Evolutionary conservation across 1,284 basidiomycete species (phyloP), one percentile per base, ranked within the genome.

Genomic region (Papiliotrema flavescens): DNA sequence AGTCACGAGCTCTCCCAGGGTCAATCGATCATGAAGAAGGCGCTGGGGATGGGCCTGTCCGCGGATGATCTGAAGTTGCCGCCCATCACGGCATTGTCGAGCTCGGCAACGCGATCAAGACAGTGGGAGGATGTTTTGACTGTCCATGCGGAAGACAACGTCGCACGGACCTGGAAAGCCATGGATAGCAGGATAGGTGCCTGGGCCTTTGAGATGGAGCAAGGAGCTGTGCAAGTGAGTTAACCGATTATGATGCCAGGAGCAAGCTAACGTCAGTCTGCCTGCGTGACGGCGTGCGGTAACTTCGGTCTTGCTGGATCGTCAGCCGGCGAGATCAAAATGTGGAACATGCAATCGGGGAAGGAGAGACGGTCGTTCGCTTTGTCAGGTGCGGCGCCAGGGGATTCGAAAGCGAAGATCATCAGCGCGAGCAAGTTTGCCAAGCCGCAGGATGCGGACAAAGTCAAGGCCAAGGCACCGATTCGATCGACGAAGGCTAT

Each of bases 121-220:
- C 94, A 99, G 63, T 99, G 96, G 96, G 95, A 98, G 69, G 92
- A 98, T 66, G 87, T 98, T 41, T 76, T 99, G 5, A 94, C 95
- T 9, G 85, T 85, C 0, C 95, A 98, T 71, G 80, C 83, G 1
- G 89, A 90, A 45, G 89, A 93, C 65, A 80, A 82, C 1, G 82
- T 85, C 52, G 88, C 88, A 1, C 81, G 91, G 26, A 88, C 90
- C 26, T 97, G 94, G 94, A 85, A 84, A 2, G 88, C 92, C 69
- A 80, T 84, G 58, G 85, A 86, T 59, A 95, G 95, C 77, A 82
- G 84, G 48, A 69, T 90, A 3, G 94, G 93, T 2, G 87, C 88
- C 64, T 78, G 75, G 67, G 69, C 66, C 23, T 80, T 92, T 53
- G 69, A 67, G 41, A 57, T 71, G 28, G 71, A 75, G 41, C 70